Conservation (phyloP, 2,329 filamentous ascomycete species). For the Alternaria gaisen region DNA sequence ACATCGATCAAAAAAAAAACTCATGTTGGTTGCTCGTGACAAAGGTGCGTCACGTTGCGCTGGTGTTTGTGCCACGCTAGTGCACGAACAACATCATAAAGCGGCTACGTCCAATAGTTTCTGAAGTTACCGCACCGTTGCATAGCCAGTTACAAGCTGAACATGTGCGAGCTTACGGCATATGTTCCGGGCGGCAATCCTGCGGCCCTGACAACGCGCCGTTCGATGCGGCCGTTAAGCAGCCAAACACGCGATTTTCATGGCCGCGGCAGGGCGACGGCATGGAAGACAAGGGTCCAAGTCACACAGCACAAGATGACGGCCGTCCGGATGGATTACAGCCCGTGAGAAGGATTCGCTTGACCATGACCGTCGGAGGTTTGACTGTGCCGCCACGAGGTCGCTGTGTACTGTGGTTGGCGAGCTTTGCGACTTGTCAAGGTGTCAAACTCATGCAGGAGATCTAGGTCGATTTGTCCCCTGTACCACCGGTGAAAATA, state of each 20-base stretch:
- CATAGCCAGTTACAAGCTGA: constrained; percentile 10
- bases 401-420: constrained; percentile 10
- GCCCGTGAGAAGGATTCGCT: constrained; percentile 22
- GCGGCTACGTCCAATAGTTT: constrained; percentile 14
- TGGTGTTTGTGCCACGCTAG: constrained; percentile 16
- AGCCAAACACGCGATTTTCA: constrained; percentile 26
- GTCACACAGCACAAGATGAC: constrained; percentile 21
- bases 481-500: constrained; percentile 13
- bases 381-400: constrained; percentile 18
- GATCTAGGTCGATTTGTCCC: constrained; percentile 3
- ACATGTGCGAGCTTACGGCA: constrained; percentile 30
- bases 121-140: constrained; percentile 9
- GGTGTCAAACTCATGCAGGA: constrained; percentile 7
- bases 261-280: constrained; percentile 16
- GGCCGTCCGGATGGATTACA: constrained; percentile 7
- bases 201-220: constrained; percentile 28
- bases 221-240: constrained; percentile 33
- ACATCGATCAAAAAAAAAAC: constrained; percentile 5
- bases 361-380: constrained; percentile 11
- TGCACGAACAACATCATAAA: constrained; percentile 27
- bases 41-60: constrained; percentile 7
- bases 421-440: constrained; percentile 6
- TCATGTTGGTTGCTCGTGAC: constrained; percentile 8
- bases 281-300: constrained; percentile 16
- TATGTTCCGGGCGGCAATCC: constrained; percentile 29